A percentile compares a stretch with the other conserved stretches of the same genome.
Evolutionary conservation across 2,329 filamentous ascomycete genomes (phyloP).

Genomic region (Dothistroma septosporum): DNA sequence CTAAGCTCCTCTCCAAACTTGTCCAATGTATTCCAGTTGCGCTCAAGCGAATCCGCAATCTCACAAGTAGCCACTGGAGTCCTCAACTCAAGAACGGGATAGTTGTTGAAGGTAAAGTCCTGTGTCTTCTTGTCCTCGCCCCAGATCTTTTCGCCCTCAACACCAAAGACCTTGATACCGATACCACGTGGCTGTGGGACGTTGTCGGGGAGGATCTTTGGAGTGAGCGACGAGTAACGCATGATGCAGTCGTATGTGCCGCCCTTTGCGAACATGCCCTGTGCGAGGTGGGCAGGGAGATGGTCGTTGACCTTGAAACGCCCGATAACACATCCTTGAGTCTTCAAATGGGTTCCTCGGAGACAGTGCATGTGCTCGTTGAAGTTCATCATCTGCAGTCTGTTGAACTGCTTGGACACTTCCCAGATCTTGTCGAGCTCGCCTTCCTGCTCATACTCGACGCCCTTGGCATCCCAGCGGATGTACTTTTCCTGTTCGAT

Average conservation of each 20-base stretch:
- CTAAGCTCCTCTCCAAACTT: slow-evolving; percentile 32
- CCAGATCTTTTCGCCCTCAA: slow-evolving; percentile 37
- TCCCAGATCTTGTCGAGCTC: slow-evolving; percentile 37
- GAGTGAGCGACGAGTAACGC: slow-evolving; percentile 37
- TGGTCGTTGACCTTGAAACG: slow-evolving; percentile 33
- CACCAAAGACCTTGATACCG: slow-evolving; percentile 36
- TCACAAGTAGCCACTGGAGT: slow-evolving; percentile 33
- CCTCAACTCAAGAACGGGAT: slow-evolving; percentile 32
- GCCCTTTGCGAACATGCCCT: slow-evolving; percentile 36
- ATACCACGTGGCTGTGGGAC: slow-evolving; percentile 36
- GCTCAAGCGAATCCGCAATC: slow-evolving; percentile 34
- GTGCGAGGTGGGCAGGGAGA: slow-evolving; percentile 34
- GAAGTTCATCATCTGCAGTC: slow-evolving; percentile 41
- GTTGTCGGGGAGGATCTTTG: slow-evolving; percentile 37
- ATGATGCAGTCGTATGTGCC: slow-evolving; percentile 37
- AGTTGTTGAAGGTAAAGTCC: slow-evolving; percentile 36
- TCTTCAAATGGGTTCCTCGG: slow-evolving; percentile 39
- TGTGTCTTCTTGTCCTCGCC: slow-evolving; percentile 35
- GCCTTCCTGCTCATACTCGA: slow-evolving; percentile 31
- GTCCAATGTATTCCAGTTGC: slow-evolving; percentile 33
- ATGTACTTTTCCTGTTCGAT: slow-evolving; percentile 18
- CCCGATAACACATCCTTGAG: slow-evolving; percentile 34
- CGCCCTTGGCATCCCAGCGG: slow-evolving; percentile 34
- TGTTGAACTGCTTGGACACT: slow-evolving; percentile 37
- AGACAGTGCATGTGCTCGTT: slow-evolving; percentile 38